Evolutionary conservation across 306 rosid genomes (phyloP), one percentile per base, ranked within the genome.

Genomic region (Quercus aquifolioides): DNA sequence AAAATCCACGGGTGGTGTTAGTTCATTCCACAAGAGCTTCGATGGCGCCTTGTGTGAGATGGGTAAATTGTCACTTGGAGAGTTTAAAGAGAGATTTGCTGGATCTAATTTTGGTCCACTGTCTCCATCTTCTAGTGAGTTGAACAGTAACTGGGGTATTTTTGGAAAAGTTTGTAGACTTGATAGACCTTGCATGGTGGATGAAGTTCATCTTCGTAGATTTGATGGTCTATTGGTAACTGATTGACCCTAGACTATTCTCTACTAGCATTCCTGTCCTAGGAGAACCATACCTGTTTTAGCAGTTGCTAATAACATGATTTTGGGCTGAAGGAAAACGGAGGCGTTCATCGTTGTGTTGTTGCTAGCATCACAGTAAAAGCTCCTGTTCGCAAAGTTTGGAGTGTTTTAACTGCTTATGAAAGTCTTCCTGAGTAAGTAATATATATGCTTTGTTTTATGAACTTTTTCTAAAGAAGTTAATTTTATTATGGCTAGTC

Each of bases 131-230:
- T 79, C 90, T 65, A 68, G 79, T 58, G 89, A 91, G 78, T 57
- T 80, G 78, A 88, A 84, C 80, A 67, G 78, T 55, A 93, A 87
- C 72, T 90, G 89, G 94, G 93, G 97, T 41, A 79, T 93, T 26
- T 87, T 89, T 71, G 94, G 97, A 80, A 92, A 92, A 87, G 81
- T 78, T 55, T 92, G 98, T 87, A 86, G 94, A 74, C 96, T 91
- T 80, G 97, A 91, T 82, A 87, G 62, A 82, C 94, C 92, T 84
- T 86, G 97, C 82, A 74, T 88, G 83, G 99, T 95, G 73, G 99
- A 95, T 85, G 99, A 95, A 85, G 94, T 95, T 89, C 98, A 95
- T 84, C 97, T 95, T 77, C 98, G 99, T 70, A 87, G 99, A 92
- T 92, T 91, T 28, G 99, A 95, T 80, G 99, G 97, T 75, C 94